Percentiles rank a stretch among this genome's conserved stretches.
phyloP scores from a whole-genome alignment of 805 yeast genomes.

The Komagataella kurtzmanii region DNA sequence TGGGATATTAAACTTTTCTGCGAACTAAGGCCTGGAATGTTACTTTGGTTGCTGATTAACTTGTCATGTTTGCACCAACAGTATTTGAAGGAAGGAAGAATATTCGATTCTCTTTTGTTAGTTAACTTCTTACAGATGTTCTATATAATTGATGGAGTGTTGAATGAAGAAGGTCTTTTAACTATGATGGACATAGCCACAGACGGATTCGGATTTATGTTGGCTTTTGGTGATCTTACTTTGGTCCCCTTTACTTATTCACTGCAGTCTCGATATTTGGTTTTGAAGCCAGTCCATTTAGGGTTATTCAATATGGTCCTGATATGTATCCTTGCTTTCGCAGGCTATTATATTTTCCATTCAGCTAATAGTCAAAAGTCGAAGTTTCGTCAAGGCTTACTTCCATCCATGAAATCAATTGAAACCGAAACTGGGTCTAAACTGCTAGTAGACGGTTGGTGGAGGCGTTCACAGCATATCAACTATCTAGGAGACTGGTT shows the following conservation, averaged over 20 bases:
- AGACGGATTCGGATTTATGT: conserved; percentile 96
- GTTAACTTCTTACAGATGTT: conserved; percentile 61
- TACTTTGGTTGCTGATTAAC: conserved; percentile 73
- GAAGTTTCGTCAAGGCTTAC: conserved; percentile 66
- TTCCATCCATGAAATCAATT: conserved; percentile 55
- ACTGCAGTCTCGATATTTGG: conserved; percentile 72
- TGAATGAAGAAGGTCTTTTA: conserved; percentile 79
- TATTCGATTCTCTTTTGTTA: conserved; percentile 61
- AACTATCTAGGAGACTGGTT: conserved; percentile 95
- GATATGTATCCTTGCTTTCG: conserved; percentile 33
- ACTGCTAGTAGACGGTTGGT: conserved; percentile 87
- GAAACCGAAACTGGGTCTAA: conserved; percentile 67
- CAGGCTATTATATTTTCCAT: conserved; percentile 77
- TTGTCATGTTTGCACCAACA: conserved; percentile 74
- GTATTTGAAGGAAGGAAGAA: conserved; percentile 41
- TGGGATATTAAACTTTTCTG: conserved; percentile 87
- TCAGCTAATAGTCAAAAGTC: conserved; percentile 78
- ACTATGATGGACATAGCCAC: conserved; percentile 95
- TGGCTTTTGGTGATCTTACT: conserved; percentile 86
- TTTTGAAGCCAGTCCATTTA: conserved; percentile 45
- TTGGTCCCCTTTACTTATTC: conserved; percentile 89
- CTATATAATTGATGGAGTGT: conserved; percentile 83
- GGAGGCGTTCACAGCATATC: conserved; percentile 87
- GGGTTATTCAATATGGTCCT: conserved; percentile 24
- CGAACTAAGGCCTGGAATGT: conserved; percentile 89